Percentiles rank a stretch among this genome's conserved stretches.
phyloP scores from a whole-genome alignment of 768 basidiomycete genomes.

The Leccinum boreale region DNA sequence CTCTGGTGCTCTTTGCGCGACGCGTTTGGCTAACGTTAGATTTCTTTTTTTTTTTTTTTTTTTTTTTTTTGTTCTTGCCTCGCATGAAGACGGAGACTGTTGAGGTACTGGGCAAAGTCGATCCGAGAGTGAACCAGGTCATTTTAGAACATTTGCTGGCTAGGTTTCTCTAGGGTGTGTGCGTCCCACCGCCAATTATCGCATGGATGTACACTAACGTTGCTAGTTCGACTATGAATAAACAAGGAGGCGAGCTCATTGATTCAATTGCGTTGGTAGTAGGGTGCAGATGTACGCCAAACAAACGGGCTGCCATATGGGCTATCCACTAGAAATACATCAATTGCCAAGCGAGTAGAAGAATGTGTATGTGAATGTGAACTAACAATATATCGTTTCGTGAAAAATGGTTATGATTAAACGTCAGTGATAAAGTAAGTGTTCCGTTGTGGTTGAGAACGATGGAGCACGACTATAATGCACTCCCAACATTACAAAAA shows the following conservation, averaged over 20 bases:
- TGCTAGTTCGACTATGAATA: background rate
- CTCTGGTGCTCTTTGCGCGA: too few species aligned
- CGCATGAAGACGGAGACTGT: conserved; percentile 27
- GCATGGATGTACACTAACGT: background rate
- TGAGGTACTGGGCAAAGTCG: conserved; percentile 23
- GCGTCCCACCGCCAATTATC: background rate
- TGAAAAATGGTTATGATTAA: conserved; percentile 10
- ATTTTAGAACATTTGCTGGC: conserved; percentile 23
- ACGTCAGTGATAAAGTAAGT: conserved; percentile 13
- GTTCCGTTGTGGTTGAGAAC: background rate
- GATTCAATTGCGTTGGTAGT: background rate
- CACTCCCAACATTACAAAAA: background rate
- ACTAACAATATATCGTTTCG: conserved; percentile 6
- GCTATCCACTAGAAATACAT: conserved; percentile 28
- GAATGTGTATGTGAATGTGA: conserved; percentile 4
- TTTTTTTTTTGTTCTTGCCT: background rate
- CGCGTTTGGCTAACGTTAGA: too few species aligned
- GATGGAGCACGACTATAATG: background rate
- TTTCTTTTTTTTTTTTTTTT: too few species aligned
- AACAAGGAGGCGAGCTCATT: background rate
- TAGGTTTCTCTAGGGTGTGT: background rate
- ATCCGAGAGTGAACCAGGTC: conserved; percentile 27
- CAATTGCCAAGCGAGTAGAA: background rate
- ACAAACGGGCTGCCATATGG: background rate
- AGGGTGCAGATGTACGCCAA: background rate